These are phyloP conservation scores for Westerdykella aurantiaca DNA, from an alignment of 2,329 filamentous ascomycete species.

Conservation along the genomic window DNA sequence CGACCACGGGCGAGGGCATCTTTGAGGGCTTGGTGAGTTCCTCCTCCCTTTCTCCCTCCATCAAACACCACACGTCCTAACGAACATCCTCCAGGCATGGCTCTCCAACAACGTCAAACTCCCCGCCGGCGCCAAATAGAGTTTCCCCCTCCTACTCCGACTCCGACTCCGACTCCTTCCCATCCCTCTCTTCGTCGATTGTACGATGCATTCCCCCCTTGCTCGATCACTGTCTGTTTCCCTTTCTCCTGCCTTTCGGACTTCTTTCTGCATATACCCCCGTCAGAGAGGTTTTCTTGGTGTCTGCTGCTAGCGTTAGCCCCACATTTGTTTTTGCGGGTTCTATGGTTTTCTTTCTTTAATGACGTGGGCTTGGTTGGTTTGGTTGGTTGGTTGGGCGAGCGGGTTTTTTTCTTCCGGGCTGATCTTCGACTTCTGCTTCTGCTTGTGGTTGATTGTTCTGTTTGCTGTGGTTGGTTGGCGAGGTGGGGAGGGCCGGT, in stretches of 20 bases:
- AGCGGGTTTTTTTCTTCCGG: background rate
- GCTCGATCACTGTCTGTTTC: background rate
- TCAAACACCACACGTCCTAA: background rate
- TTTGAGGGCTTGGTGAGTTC: slow-evolving; percentile 45
- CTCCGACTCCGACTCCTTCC: too few relatives aligned
- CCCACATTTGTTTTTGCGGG: background rate
- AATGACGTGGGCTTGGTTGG: background rate
- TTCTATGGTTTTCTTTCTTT: background rate
- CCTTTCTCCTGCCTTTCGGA: background rate
- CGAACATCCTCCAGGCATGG: slow-evolving; percentile 36
- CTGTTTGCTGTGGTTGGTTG: background rate
- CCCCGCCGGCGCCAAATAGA: slow-evolving; percentile 33
- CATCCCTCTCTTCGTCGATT: background rate
- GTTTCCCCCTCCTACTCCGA: slow-evolving; percentile 1
- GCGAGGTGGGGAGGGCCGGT: background rate
- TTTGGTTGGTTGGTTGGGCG: background rate
- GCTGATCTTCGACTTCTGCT: background rate
- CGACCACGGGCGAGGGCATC: slow-evolving; percentile 49
- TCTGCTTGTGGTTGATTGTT: background rate
- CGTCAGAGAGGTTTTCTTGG: background rate
- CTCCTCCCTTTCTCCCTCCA: background rate
- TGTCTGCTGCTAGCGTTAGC: background rate
- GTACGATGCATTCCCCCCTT: background rate
- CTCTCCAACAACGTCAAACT: slow-evolving; percentile 48
- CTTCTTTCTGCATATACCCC: background rate